Evolutionary conservation across 2,329 filamentous ascomycete species (phyloP), one percentile per base, ranked within the genome.

Genomic region (Penicillium sclerotiorum): DNA sequence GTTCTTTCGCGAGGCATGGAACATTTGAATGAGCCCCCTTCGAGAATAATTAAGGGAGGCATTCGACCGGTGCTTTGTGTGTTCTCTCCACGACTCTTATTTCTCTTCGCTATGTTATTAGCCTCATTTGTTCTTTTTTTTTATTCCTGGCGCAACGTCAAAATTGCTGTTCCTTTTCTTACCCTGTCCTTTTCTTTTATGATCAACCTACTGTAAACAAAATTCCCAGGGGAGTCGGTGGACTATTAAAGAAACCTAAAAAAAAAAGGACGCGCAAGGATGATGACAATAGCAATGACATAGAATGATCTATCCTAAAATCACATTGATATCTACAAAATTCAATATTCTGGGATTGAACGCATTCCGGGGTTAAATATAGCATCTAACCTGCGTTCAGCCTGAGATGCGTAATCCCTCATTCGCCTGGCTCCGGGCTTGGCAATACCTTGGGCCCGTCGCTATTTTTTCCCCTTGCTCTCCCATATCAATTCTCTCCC

Each of bases 91-190:
- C 57, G 65, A 60, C 62, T 67, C 61, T 65, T 66, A 64, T 60
- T 56, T 56, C 58, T 67, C 69, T 70, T 63, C 64, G 68, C 67
- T 67, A 70, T 70, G 67, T 63, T 68, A 67, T 69, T 69, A 71
- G 68, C 67, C 65, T 69, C 64, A 65, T 67, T 66, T 67, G 56
- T 61, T 59, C 45, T 64, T 66, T 63, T 59, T n/a, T 61, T 64
- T 59, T 61, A 62, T 61, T 60, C 62, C 64, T 62, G 63, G 65
- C 62, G 64, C 62, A 61, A 56, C 50, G 61, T 63, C 53, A 65
- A 68, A 64, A 64, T 56, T 62, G 58, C 56, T 56, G 57, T 63
- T 55, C 50, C 50, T 54, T 46, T 47, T 47, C 17, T 39, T 39
- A 23, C 37, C 22, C 37, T 45, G 40, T 47, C 46, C 52, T 56